Percentiles rank a stretch among this genome's conserved stretches.
Evolutionary conservation across 2,329 filamentous ascomycete genomes (phyloP).

Genomic region (Trichocomaceae sp.): DNA sequence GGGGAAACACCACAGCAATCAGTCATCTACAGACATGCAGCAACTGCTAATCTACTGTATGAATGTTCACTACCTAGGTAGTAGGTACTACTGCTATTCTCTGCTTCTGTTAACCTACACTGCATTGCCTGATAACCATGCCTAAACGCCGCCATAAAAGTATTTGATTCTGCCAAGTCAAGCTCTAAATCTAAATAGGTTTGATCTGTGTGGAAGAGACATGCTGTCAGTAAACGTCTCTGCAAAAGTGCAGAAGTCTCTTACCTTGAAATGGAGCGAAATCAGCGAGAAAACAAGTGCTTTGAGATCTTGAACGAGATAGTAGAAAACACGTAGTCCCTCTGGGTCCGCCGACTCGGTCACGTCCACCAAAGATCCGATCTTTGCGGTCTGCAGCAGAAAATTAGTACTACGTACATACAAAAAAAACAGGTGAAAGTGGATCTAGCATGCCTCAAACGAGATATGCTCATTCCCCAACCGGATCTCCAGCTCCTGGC

Average conservation of each 20-base stretch:
- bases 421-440: no score
- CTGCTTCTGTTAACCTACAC: no score
- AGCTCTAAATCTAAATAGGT: slow-evolving; percentile 37
- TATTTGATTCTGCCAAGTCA: neutral
- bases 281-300: slow-evolving; percentile 95
- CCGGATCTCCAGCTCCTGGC: slow-evolving; percentile 92
- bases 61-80: no score
- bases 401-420: neutral
- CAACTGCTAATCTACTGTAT: no score
- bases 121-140: no score
- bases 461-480: slow-evolving; percentile 94
- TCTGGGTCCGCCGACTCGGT: slow-evolving; percentile 94
- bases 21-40: no score
- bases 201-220: slow-evolving; percentile 40
- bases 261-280: slow-evolving; percentile 89
- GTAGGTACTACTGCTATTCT: no score
- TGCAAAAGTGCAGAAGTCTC: no score
- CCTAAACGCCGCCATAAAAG: slow-evolving; percentile 7
- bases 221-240: slow-evolving; percentile 1
- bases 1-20: no score
- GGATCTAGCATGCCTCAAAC: slow-evolving; percentile 63
- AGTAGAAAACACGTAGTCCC: slow-evolving; percentile 95
- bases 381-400: slow-evolving; percentile 76
- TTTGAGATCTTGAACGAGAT: slow-evolving; percentile 94
- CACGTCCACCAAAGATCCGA: slow-evolving; percentile 92